Evolutionary conservation across 139 green algal genomes (phyloP), one percentile per base, ranked within the genome.

Genomic region (Nannochloris sp.): DNA sequence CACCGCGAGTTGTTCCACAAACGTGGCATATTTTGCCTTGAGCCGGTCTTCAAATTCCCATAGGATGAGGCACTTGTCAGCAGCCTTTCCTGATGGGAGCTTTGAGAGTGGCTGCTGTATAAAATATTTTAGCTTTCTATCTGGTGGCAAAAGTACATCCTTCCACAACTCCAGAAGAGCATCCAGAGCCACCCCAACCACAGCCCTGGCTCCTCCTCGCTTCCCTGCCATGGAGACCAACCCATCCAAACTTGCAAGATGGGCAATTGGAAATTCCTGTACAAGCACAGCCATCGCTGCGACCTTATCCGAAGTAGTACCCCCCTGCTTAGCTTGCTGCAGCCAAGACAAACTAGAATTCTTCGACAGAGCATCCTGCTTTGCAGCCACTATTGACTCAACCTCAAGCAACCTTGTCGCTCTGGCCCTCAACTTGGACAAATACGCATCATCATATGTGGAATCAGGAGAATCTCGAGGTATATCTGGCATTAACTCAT

Each of bases 281-380:
- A 97, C 62, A 51, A 93, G 67, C 44, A 97, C 75, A 11, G 91
- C 84, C 64, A 87, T 75, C 5, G 91, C 91, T 2, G 91, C 91
- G 17, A 97, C 82, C 58, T 79, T 84, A 68, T 91, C 87, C 0
- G 76, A 59, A 1, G 76, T 89, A 3, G 87, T 95, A 46, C 85
- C 90, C 3, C 65, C 67, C 28, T 55, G 49, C 49, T 74, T 67
- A 25, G 89, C 90, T 58, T 92, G 83, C 74, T 84, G 63, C 63
- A 94, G 66, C 87, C 86, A 95, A 20, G 77, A 72, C 1, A 73
- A 46, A 62, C 92, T 6, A 70, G 49, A 59, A 82, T 81, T n/a
- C 67, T 67, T 20, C 36, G 30, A 53, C 57, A 36, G 29, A 50
- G 48, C 40, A 89, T 44, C 53, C 40, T 90, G 79, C 61, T 88